Conservation (phyloP, 2,329 filamentous ascomycete species). For the Colletotrichum simmondsii region DNA sequence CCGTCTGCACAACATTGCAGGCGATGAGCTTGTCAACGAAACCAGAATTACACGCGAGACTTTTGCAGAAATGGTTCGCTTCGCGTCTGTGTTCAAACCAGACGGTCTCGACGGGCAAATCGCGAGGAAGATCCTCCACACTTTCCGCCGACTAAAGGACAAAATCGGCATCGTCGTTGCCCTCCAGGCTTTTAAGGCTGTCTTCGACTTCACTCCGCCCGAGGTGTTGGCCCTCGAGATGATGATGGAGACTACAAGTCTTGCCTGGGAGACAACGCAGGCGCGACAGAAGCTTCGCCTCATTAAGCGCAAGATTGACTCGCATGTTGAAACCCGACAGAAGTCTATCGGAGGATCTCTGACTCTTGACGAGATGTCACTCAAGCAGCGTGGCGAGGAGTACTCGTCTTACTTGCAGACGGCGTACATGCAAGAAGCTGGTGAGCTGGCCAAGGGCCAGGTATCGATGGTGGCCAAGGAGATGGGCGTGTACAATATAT, state of each 20-base stretch:
- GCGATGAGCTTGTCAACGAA: constrained; percentile 43
- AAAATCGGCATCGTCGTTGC: constrained; percentile 57
- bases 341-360: constrained; percentile 39
- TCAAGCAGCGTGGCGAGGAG: constrained; percentile 48
- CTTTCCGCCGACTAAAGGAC: constrained; percentile 59
- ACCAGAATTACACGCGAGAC: constrained; percentile 50
- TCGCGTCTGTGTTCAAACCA: constrained; percentile 55
- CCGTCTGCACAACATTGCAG: constrained; percentile 51
- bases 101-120: constrained; percentile 58
- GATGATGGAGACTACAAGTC: constrained; percentile 54
- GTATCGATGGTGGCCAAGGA: constrained; percentile 49
- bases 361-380: constrained; percentile 49
- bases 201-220: constrained; percentile 56
- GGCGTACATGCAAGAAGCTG: constrained; percentile 46
- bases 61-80: constrained; percentile 62
- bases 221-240: constrained; percentile 60
- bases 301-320: constrained; percentile 56
- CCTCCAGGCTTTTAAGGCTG: constrained; percentile 53
- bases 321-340: constrained; percentile 35
- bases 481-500: constrained; percentile 54
- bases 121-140: constrained; percentile 61
- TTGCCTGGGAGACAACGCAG: constrained; percentile 53
- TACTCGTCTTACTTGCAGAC: constrained; percentile 55
- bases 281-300: constrained; percentile 53
- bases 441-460: constrained; percentile 37